Percentiles rank a stretch among this genome's conserved stretches.
Evolutionary conservation across 1,139 yeast species (phyloP).

Genomic region (Candida glucosophila): DNA sequence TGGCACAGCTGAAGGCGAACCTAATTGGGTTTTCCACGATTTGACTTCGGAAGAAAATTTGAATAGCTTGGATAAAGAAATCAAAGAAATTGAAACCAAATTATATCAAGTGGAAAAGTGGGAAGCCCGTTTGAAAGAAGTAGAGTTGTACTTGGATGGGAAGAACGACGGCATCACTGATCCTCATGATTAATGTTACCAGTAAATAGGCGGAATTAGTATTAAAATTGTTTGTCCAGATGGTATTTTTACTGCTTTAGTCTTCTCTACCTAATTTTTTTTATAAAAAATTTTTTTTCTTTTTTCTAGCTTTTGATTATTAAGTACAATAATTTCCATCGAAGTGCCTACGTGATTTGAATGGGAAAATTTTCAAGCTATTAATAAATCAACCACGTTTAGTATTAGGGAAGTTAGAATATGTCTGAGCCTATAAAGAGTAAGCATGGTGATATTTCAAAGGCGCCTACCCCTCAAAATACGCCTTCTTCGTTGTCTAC

Average conservation of each 20-base stretch:
- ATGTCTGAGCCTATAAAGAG: slow-evolving; percentile 68
- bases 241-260: too few relatives aligned
- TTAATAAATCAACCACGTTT: too few relatives aligned
- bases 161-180: slow-evolving; percentile 11
- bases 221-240: too few relatives aligned
- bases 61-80: slow-evolving; percentile 57
- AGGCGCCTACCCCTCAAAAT: slow-evolving; percentile 98
- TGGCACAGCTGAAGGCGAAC: slow-evolving; percentile 17
- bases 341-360: too few relatives aligned
- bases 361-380: too few relatives aligned
- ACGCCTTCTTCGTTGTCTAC: slow-evolving; percentile 88
- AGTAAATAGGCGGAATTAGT: too few relatives aligned
- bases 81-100: slow-evolving; percentile 48
- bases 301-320: too few relatives aligned
- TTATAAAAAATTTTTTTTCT: too few relatives aligned
- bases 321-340: too few relatives aligned
- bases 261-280: too few relatives aligned
- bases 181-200: too few relatives aligned
- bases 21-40: slow-evolving; percentile 35
- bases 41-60: slow-evolving; percentile 55
- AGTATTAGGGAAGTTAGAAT: too few relatives aligned
- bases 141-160: slow-evolving; percentile 36
- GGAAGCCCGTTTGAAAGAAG: slow-evolving; percentile 40
- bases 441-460: slow-evolving; percentile 68
- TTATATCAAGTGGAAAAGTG: slow-evolving; percentile 43